Evolutionary conservation across 1,284 basidiomycete genomes (phyloP).

Genomic region (Trametes hirsuta): DNA sequence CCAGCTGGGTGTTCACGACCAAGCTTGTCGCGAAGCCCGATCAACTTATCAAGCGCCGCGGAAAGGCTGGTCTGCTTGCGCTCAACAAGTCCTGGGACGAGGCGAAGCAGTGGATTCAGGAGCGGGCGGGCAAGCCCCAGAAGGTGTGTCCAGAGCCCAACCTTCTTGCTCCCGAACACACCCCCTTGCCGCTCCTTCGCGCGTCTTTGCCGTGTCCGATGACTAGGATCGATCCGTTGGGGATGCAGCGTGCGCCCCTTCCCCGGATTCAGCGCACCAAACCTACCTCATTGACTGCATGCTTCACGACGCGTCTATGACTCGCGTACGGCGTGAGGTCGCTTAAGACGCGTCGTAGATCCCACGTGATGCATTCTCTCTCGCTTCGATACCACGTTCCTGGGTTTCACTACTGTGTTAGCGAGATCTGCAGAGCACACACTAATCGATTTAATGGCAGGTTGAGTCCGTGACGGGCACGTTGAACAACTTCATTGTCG

Average conservation of each 20-base stretch:
- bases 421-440: too few relatives aligned
- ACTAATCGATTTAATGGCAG: conserved; percentile 39
- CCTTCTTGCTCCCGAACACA: conserved; percentile 8
- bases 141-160: conserved; percentile 54
- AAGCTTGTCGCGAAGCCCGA: conserved; percentile 96
- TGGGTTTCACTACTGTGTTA: background rate
- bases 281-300: conserved; percentile 1
- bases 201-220: background rate
- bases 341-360: conserved; percentile 15
- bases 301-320: conserved; percentile 20
- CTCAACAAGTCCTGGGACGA: conserved; percentile 94
- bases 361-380: conserved; percentile 18
- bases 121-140: conserved; percentile 92
- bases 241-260: background rate
- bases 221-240: conserved; percentile 9
- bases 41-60: conserved; percentile 99
- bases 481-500: conserved; percentile 96
- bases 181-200: background rate
- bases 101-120: conserved; percentile 86
- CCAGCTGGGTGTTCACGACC: conserved; percentile 83
- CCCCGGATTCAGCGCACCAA: conserved; percentile 1
- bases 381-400: conserved; percentile 7
- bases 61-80: conserved; percentile 94
- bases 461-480: conserved; percentile 95
- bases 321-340: conserved; percentile 19